A percentile compares a stretch with the other conserved stretches of the same genome.
Conservation (phyloP, 345 rosid species). For the Euphorbia lathyris region DNA sequence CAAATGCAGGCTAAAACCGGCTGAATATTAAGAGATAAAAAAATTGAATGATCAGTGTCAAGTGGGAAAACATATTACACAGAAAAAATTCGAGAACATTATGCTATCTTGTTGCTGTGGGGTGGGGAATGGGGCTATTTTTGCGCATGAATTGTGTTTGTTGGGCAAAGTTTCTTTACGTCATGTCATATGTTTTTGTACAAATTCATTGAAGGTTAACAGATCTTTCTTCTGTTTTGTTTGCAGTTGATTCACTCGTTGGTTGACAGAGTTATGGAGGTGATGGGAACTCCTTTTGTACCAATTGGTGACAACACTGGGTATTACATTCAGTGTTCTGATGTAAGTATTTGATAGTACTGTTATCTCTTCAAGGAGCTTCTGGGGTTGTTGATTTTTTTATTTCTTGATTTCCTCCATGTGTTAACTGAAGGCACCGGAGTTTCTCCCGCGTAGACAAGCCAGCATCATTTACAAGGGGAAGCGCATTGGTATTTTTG, state of each 20-base stretch:
- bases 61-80: background rate
- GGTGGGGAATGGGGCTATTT: no score
- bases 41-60: background rate
- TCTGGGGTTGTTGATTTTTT: background rate
- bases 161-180: no score
- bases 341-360: conserved; percentile 44
- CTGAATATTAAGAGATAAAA: background rate
- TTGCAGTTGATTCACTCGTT: conserved; percentile 84
- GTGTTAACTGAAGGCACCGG: conserved; percentile 57
- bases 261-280: conserved; percentile 91
- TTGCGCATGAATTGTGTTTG: no score
- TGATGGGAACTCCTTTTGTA: conserved; percentile 64
- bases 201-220: no score
- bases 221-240: background rate
- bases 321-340: conserved; percentile 55
- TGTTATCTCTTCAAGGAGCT: background rate
- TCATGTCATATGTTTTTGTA: background rate
- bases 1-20: background rate
- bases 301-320: conserved; percentile 48
- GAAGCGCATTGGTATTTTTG: conserved; percentile 65
- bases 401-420: background rate
- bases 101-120: no score
- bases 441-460: conserved; percentile 78
- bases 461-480: conserved; percentile 78
- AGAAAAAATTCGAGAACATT: no score